These are phyloP conservation scores for Tricharina praecox DNA, from an alignment of 495 filamentous ascomycete genomes.

Conservation along the genomic window DNA sequence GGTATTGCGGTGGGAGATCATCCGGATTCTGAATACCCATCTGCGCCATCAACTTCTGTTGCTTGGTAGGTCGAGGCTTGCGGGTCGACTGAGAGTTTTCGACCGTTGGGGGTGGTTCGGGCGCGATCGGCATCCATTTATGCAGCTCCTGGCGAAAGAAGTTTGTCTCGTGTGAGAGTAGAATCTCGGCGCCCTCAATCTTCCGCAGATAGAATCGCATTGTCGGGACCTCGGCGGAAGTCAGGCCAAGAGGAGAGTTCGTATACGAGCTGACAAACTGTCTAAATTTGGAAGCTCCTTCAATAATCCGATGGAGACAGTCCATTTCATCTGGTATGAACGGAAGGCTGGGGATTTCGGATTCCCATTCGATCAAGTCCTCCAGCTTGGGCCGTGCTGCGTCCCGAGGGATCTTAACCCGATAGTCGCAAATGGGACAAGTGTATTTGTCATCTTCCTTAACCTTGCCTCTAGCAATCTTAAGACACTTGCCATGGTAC, in stretches of 20 bases:
- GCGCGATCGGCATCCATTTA: slow-evolving; percentile 86
- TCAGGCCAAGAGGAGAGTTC: slow-evolving; percentile 54
- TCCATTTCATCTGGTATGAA: slow-evolving; percentile 96
- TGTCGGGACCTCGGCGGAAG: slow-evolving; percentile 66
- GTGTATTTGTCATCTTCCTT: slow-evolving; percentile 98
- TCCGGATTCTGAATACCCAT: slow-evolving; percentile 75
- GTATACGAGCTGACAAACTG: slow-evolving; percentile 63
- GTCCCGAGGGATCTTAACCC: slow-evolving; percentile 96
- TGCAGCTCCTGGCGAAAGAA: slow-evolving; percentile 94
- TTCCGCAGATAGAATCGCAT: slow-evolving; percentile 97
- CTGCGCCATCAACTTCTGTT: slow-evolving; percentile 85
- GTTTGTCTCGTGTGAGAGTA: slow-evolving; percentile 84
- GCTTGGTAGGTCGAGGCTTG: slow-evolving; percentile 91
- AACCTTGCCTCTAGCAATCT: slow-evolving; percentile 92
- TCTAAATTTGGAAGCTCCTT: slow-evolving; percentile 67
- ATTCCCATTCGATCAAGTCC: slow-evolving; percentile 73
- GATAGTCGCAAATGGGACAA: slow-evolving; percentile 94
- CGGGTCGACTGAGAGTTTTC: slow-evolving; percentile 81
- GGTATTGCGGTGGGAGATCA: slow-evolving; percentile 63
- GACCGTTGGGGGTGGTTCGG: slow-evolving; percentile 63
- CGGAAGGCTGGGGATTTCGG: slow-evolving; percentile 63
- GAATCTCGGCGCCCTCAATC: slow-evolving; percentile 92
- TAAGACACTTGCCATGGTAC: slow-evolving; percentile 97
- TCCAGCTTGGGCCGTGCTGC: slow-evolving; percentile 91
- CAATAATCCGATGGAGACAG: slow-evolving; percentile 63